Evolutionary conservation across 106 monocot genomes (phyloP), one percentile per base, ranked within the genome.

Genomic region (Triglochin maritima): DNA sequence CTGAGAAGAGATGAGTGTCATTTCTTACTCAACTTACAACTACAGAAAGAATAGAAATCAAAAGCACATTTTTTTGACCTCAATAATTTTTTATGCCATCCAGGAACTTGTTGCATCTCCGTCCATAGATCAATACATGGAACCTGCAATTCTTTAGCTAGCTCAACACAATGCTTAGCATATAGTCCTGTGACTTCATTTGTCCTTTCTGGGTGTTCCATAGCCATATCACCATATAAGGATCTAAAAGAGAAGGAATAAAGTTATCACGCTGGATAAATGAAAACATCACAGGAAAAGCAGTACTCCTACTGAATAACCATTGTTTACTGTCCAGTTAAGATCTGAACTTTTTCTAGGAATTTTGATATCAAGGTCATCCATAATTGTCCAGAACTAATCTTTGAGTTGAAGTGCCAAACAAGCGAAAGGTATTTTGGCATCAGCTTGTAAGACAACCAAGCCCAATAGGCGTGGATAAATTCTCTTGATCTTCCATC

Each of bases 161-260:
- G 67, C 44, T 84, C 82, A 59, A 88, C 7, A 50, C 91, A 98
- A 43, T 80, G 61, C 41, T 74, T 82, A 44, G 96, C 85, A 82
- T 98, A 98, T 44, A 75, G 17, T 49, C 96, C 91, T 1, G 91
- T 68, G 52, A 79, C 72, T 72, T 91, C 82, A 56, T 98, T 98
- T 46, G 96, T 98, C 72, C 96, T 91, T 70, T 98, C 96, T 17
- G 96, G 80, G 14, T 74, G 65, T 46, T 82, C 63, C 83, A 80
- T 80, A 7, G 81, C 87, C 44, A 91, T 86, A n/a, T 88, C 88
- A 49, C 88, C 96, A 81, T 92, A 92, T 7, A 86, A 9, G 44
- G 74, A 82, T 76, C 90, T 91, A 68, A 74, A 49, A 50, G 7
- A 4, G 44, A 9, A 64, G 59, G 71, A 50, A 41, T 13, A 60